Base-by-base conservation (phyloP, 371 early-diverging fungal genomes). In the Funneliformis caledonium region DNA sequence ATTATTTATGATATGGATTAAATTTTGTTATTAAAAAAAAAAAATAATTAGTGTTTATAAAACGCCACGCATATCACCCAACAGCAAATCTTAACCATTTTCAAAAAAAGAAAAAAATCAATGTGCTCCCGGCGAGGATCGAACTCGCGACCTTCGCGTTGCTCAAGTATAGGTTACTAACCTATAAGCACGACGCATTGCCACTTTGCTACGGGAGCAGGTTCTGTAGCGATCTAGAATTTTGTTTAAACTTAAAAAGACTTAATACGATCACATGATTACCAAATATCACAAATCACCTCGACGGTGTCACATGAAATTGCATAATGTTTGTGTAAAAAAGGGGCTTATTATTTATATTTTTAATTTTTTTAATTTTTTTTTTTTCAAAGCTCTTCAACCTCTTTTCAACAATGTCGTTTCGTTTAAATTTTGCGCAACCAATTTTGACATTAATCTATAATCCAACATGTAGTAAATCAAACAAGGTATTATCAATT, bases 401-500 rank as follows among this genome's bases (percentile, higher is more conserved):
- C 11, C 1, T 10, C 11, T 47, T 47, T 9, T 10, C 67, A 70
- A 47, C 16, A 52, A 76, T 76, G 76, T 76, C 76, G 1, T 76
- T 76, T 61, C 76, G 76, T n/a, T 1, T 76, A 22, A 19, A 31
- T 42, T 6, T 59, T 14, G 12, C 43, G 4, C 59, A 45, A 61
- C 76, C 76, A 61, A 76, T 76, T 26, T 12, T 80, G 16, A 80
- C 72, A 9, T 31, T 80, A 12, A 37, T 80, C 19, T 85, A 86
- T 72, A 89, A 88, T 48, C 85, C 89, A 31, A 73, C 72, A 5
- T 89, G 89, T 60, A 81, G 82, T 31, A 89, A 88, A 69, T 86
- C 85, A 3, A 83, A 86, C 42, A 80, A 72, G 22, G 82, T 86
- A 1, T 59, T 85, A 9, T 72, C 72, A 31, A 72, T 81, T 43